Base-by-base conservation (phyloP, 2,329 filamentous ascomycete genomes). In the Fusarium succisae region DNA sequence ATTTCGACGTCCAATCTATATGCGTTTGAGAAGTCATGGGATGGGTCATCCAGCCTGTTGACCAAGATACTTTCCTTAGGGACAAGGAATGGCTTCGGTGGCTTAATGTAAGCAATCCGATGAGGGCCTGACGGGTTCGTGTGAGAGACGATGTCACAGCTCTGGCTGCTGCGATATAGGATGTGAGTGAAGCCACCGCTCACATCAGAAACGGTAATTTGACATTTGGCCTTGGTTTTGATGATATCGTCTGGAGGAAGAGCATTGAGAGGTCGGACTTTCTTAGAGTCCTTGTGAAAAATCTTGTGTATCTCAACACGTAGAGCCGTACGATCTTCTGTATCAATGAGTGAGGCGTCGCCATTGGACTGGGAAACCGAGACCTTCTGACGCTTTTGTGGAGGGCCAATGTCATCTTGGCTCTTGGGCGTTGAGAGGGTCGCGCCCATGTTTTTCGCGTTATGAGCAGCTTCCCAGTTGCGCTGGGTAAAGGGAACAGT, bases 251-350 rank as follows among this genome's bases (percentile, higher is more conserved):
- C 77, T 30, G 83, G 79, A 11, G 78, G 61, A 14, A 75, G 62
- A 54, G 66, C 76, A 44, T 80, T 79, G 55, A 71, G 76, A n/a
- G 76, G 66, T 24, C 78, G 80, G 69, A 81, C 76, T 74, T 79
- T 82, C 73, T 82, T 82, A 10, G 83, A 82, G 66, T 87, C 84
- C 73, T 84, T 86, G 79, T 88, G 87, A 56, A 83, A 83, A 67
- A 90, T 82, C 74, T 86, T 88, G 76, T 88, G 82, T 37, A 90
- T 81, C 69, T 90, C 86, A 67, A 90, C 84, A 65, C 86, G 86
- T 60, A 90, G 81, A 11, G 83, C 82, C 50, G 84, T 84, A 79
- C 72, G 82, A 68, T 71, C 82, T 74, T 81, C 81, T 35, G 77
- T 79, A 44, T 70, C 76, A 44, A 68, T 71, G 26, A 78, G 80